Base-by-base conservation (phyloP, 2,329 filamentous ascomycete species). In the Chrysoporthe austroafricana region DNA sequence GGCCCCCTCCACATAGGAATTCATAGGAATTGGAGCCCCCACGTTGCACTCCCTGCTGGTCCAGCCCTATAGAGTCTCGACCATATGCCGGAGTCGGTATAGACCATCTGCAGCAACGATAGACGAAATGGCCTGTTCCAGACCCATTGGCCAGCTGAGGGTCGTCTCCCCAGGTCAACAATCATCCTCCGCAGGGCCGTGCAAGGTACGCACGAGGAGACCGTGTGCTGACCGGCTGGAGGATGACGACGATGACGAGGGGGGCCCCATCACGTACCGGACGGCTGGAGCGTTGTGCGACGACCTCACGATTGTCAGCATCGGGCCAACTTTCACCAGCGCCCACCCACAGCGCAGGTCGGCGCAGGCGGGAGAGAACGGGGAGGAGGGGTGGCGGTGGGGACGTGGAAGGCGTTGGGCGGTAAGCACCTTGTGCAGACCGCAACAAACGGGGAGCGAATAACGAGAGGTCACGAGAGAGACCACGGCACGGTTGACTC, bases 361-460 rank as follows among this genome's bases (percentile, higher is more conserved):
- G 21, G n/a, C 48, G 3, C 5, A 26, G 50, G 21, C 4, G 26
- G 7, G 32, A 14, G 52, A 18, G 14, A 13, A 34, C 21, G 14
- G 14, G 16, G 8, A 11, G 14, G 32, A 36, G 52, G 3, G 16
- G 6, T 21, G 13, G 52, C 26, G 26, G 3, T 32, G 26, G 26
- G 14, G 52, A 36, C 8, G 13, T 9, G 13, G 32, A 26, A 18
- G 13, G 4, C 11, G 50, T 54, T 52, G 48, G 26, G 21, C 32
- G 26, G 50, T 54, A 34, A 54, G 50, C 50, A 54, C 50, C 50
- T 54, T 54, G 50, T 54, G 26, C 50, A 34, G 50, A 54, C 50
- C 26, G 13, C 50, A 54, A 34, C 3, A 54, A 21, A 54, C 11
- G 52, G 52, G 52, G 16, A 39, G 52, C 9, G 52, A 36, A n/a